Conservation (phyloP, 306 rosid genomes). For the Ammopiptanthus mongolicus region DNA sequence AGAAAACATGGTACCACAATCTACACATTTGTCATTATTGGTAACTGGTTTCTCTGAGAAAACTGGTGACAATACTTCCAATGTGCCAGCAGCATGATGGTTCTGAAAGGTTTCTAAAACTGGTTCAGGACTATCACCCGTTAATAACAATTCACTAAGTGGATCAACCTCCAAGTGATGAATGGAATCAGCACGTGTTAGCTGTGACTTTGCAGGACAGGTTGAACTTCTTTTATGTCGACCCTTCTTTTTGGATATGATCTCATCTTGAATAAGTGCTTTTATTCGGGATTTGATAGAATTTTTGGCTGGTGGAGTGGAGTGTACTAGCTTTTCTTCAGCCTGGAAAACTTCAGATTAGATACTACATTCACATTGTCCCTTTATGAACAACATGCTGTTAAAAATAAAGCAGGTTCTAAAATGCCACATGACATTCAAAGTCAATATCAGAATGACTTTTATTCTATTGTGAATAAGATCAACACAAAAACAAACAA, state of each 20-base stretch:
- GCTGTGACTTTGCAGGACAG: slow-evolving; percentile 36
- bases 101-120: slow-evolving; percentile 20
- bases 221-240: slow-evolving; percentile 52
- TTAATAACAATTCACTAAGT: slow-evolving; percentile 19
- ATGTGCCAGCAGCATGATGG: slow-evolving; percentile 17
- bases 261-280: slow-evolving; percentile 47
- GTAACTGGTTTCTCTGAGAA: slow-evolving; percentile 20
- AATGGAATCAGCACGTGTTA: slow-evolving; percentile 19
- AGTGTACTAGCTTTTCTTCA: slow-evolving; percentile 17
- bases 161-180: slow-evolving; percentile 37
- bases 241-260: slow-evolving; percentile 32
- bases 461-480: neutral
- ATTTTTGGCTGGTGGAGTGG: slow-evolving; percentile 20
- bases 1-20: slow-evolving; percentile 21
- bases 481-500: neutral
- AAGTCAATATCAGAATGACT: neutral
- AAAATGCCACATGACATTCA: neutral
- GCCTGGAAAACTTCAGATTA: slow-evolving; percentile 36
- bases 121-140: slow-evolving; percentile 22
- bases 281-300: slow-evolving; percentile 49
- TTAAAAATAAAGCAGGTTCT: neutral
- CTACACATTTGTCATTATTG: slow-evolving; percentile 20
- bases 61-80: slow-evolving; percentile 13
- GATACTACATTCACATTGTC: neutral
- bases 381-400: neutral